Base-by-base conservation (phyloP, 192 early-diverging fungal genomes). In the Ambispora gerdemannii region DNA sequence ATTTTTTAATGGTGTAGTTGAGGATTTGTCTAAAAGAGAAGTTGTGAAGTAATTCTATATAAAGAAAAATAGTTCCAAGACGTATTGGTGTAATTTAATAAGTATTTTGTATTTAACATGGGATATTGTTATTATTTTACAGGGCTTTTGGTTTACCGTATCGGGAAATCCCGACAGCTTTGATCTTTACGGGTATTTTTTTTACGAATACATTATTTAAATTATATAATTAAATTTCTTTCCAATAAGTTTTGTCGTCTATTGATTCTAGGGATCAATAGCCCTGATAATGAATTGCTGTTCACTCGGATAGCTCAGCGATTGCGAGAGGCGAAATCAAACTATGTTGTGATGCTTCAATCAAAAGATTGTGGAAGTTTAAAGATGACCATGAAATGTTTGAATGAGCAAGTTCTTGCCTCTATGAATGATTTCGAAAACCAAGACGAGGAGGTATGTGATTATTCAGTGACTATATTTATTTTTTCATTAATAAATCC, bases 241-340 rank as follows among this genome's bases (percentile, higher is more conserved):
- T 24, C 13, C 55, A 27, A 20, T 1, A 13, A 27, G 19, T 28
- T 58, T 11, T 0, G 24, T 4, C 13, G 20, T 58, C 76, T 93
- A 2, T 81, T 89, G 1, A 91, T 91, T 78, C 84, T 68, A 76
- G 84, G 83, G 53, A 85, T 88, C 72, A 94, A 94, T 67, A 87
- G 83, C 0, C 86, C 87, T 31, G 92, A 94, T 74, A 89, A 94
- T 49, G 85, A 84, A 62, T 79, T 83, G 25, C 80, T 91, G 10
- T 94, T 92, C 65, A 72, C 75, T 55, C 84, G 87, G 63, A 83
- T 94, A 22, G 82, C 84, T 50, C 58, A n/a, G 68, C 73, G 74
- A 55, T 75, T 84, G 56, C 49, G 4, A 32, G 63, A 43, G 67
- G 59, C 15, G 43, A 53, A 31, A 20, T 30, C 34, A 35, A 64